These are phyloP conservation scores for Euphrasia arctica DNA, from an alignment of 305 asterid genomes.

Conservation along the genomic window DNA sequence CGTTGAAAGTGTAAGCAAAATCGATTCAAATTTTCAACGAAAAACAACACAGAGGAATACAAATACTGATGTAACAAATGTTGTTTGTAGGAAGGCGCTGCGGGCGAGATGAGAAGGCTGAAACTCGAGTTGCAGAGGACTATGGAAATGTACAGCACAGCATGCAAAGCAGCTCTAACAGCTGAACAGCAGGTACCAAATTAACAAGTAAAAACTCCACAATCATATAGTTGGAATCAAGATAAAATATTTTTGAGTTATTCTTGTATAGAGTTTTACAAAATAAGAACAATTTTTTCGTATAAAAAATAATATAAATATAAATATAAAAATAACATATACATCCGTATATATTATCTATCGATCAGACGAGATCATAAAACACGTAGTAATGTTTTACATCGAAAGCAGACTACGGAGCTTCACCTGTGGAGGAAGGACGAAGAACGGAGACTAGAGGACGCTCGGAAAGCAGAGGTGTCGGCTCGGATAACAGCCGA, in stretches of 20 bases:
- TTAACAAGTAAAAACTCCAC: background rate
- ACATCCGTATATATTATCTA: no score
- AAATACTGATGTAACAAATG: no score
- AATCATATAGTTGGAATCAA: no score
- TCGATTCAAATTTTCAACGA: background rate
- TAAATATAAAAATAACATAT: no score
- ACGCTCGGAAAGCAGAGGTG: slow-evolving; percentile 51
- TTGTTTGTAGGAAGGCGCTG: slow-evolving; percentile 54
- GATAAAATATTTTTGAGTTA: no score
- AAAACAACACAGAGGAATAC: no score
- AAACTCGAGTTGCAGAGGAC: slow-evolving; percentile 74
- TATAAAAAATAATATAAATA: no score
- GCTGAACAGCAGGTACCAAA: slow-evolving; percentile 69
- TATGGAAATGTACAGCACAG: slow-evolving; percentile 83
- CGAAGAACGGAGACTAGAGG: slow-evolving; percentile 65
- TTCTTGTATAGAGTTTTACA: no score
- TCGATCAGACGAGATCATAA: no score
- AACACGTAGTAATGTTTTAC: background rate
- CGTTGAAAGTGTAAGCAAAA: slow-evolving; percentile 40
- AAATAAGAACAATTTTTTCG: no score
- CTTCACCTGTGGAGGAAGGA: slow-evolving; percentile 67
- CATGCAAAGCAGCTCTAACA: slow-evolving; percentile 72
- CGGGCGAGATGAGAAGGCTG: slow-evolving; percentile 84
- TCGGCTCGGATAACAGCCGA: slow-evolving; percentile 36
- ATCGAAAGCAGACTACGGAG: slow-evolving; percentile 51